A percentile compares a stretch with the other conserved stretches of the same genome.
These are phyloP conservation scores for Chalara sp. DNA, from an alignment of 2,329 filamentous ascomycete species.

Conservation along the genomic window DNA sequence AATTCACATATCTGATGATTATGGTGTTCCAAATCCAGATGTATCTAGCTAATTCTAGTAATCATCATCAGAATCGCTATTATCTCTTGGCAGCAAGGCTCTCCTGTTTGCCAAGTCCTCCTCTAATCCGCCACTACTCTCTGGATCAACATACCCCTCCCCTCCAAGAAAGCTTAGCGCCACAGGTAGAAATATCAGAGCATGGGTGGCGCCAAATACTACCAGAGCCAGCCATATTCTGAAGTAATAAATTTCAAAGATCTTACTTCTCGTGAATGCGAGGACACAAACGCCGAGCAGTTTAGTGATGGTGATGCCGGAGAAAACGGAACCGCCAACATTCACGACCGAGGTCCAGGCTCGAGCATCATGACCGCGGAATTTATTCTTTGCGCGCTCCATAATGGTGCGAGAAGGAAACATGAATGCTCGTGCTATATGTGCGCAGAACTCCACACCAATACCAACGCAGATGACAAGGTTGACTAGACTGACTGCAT, in stretches of 20 bases:
- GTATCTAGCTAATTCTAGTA: slow-evolving; percentile 3
- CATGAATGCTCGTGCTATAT: slow-evolving; percentile 92
- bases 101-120: slow-evolving; percentile 78
- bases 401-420: slow-evolving; percentile 81
- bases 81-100: slow-evolving; percentile 71
- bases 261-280: slow-evolving; percentile 93
- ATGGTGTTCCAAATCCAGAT: too few relatives aligned
- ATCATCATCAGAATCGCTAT: slow-evolving; percentile 42
- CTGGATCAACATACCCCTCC: slow-evolving; percentile 79
- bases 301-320: slow-evolving; percentile 94
- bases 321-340: slow-evolving; percentile 90
- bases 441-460: slow-evolving; percentile 93
- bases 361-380: slow-evolving; percentile 75
- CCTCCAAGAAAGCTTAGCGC: slow-evolving; percentile 81
- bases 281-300: slow-evolving; percentile 85
- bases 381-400: slow-evolving; percentile 70
- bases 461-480: slow-evolving; percentile 96
- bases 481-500: slow-evolving; percentile 93
- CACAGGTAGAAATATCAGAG: slow-evolving; percentile 86
- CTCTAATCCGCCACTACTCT: slow-evolving; percentile 80
- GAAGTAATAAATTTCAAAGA: slow-evolving; percentile 99
- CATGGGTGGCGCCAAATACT: slow-evolving; percentile 80
- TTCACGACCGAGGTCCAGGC: slow-evolving; percentile 93
- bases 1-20: too few relatives aligned
- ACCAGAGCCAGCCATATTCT: slow-evolving; percentile 92